These are phyloP conservation scores for Elsinoe arachidis DNA, from an alignment of 2,329 filamentous ascomycete species.

Conservation along the genomic window DNA sequence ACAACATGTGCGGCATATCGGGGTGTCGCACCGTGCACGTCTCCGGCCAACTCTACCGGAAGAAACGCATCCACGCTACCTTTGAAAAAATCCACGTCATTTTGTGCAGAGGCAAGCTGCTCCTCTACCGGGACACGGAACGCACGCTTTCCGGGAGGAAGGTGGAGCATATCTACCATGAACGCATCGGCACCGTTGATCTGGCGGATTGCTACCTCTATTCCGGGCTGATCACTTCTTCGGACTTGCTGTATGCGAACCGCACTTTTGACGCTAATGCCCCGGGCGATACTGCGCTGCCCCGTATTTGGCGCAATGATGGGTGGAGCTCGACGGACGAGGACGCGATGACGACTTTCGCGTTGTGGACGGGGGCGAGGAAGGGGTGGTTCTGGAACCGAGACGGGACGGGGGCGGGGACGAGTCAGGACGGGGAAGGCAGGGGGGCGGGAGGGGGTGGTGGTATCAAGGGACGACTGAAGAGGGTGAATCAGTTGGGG, in stretches of 20 bases:
- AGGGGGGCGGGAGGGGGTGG: constrained; percentile 26
- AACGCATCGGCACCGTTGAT: constrained; percentile 50
- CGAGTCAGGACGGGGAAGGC: background rate
- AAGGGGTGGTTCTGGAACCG: constrained; percentile 46
- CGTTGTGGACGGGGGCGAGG: constrained; percentile 54
- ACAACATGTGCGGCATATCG: constrained; percentile 59
- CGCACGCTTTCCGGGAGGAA: constrained; percentile 47
- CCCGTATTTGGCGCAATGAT: constrained; percentile 52
- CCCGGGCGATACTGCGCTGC: constrained; percentile 51
- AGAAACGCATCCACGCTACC: constrained; percentile 52
- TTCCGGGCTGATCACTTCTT: constrained; percentile 53
- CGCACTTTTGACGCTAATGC: constrained; percentile 55
- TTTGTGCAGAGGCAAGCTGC: constrained; percentile 50
- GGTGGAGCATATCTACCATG: constrained; percentile 53
- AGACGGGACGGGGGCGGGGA: constrained; percentile 25
- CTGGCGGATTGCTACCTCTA: constrained; percentile 59
- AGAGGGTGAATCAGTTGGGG: constrained; percentile 53
- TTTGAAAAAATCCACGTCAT: constrained; percentile 55
- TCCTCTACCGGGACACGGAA: constrained; percentile 54
- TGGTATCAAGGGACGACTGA: constrained; percentile 40
- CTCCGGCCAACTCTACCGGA: constrained; percentile 54
- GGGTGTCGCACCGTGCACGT: constrained; percentile 55
- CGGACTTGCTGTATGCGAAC: constrained; percentile 55
- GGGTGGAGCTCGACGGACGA: constrained; percentile 55
- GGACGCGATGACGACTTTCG: constrained; percentile 58